Evolutionary conservation across 139 green algal genomes (phyloP).

Genomic region (Chlamydomonas sphaeroides): DNA sequence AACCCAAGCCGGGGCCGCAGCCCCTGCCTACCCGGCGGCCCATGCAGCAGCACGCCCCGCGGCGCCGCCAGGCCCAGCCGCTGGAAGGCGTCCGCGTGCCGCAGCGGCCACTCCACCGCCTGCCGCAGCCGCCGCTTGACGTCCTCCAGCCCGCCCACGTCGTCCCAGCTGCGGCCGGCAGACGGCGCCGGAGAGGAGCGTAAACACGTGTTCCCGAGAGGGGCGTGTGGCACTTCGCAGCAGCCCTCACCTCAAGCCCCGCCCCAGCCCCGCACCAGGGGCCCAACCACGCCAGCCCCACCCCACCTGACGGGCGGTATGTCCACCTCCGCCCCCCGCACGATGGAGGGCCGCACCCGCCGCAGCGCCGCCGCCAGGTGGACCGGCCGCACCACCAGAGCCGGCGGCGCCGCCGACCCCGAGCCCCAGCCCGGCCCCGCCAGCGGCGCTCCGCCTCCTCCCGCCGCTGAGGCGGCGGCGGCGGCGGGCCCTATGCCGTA

Average conservation of each 20-base stretch:
- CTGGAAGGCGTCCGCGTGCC: slow-evolving; percentile 72
- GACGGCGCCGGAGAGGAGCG: too few species aligned
- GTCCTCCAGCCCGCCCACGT: slow-evolving; percentile 81
- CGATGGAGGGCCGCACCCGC: slow-evolving; percentile 71
- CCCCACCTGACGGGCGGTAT: slow-evolving; percentile 45
- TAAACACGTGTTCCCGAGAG: too few species aligned
- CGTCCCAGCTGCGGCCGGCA: slow-evolving; percentile 69
- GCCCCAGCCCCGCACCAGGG: too few species aligned
- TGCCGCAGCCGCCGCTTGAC: slow-evolving; percentile 84
- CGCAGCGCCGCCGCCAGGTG: slow-evolving; percentile 70
- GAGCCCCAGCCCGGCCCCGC: background rate
- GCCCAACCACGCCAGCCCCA: too few species aligned
- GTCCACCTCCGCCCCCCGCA: slow-evolving; percentile 68
- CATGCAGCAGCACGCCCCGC: slow-evolving; percentile 87
- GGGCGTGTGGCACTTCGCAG: too few species aligned
- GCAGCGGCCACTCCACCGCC: slow-evolving; percentile 86
- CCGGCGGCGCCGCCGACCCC: background rate
- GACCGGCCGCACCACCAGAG: slow-evolving; percentile 2
- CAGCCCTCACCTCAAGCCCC: too few species aligned
- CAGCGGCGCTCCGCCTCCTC: too few species aligned
- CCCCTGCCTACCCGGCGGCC: slow-evolving; percentile 82
- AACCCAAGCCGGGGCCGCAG: too few species aligned
- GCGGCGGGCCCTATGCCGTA: slow-evolving; percentile 7
- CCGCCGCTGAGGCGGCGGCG: background rate
- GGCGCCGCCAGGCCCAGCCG: slow-evolving; percentile 77